A percentile compares a stretch with the other conserved stretches of the same genome.
Conservation (phyloP, 495 filamentous ascomycete genomes). For the Penicillium steckii region DNA sequence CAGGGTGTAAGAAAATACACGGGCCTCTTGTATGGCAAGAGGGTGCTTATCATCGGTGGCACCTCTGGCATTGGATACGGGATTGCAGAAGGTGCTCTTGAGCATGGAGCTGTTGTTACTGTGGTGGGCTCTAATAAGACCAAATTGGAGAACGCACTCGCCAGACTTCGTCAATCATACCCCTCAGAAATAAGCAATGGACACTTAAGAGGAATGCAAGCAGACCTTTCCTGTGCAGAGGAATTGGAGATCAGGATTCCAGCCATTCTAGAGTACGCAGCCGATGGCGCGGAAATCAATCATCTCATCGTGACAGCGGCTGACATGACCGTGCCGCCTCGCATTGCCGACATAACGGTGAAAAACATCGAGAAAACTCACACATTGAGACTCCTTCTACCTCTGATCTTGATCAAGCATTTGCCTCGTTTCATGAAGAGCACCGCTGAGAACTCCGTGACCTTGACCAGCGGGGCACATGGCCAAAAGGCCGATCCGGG, state of each 20-base stretch:
- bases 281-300: slow-evolving; percentile 40
- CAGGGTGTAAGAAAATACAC: too few relatives aligned
- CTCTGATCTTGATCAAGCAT: slow-evolving; percentile 53
- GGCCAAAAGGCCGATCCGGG: slow-evolving; percentile 44
- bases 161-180: slow-evolving; percentile 32
- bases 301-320: slow-evolving; percentile 65
- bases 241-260: slow-evolving; percentile 46
- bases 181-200: slow-evolving; percentile 28
- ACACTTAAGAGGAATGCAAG: slow-evolving; percentile 39
- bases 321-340: slow-evolving; percentile 37
- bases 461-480: slow-evolving; percentile 52
- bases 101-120: slow-evolving; percentile 49
- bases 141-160: slow-evolving; percentile 38
- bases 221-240: slow-evolving; percentile 47
- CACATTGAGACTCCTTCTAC: slow-evolving; percentile 52
- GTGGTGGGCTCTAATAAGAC: slow-evolving; percentile 52
- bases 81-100: slow-evolving; percentile 51
- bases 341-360: slow-evolving; percentile 26
- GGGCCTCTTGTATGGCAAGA: too few relatives aligned
- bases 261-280: slow-evolving; percentile 40
- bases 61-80: slow-evolving; percentile 56
- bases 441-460: slow-evolving; percentile 43
- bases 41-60: too few relatives aligned
- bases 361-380: slow-evolving; percentile 37
- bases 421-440: slow-evolving; percentile 42